Evolutionary conservation across 2,329 filamentous ascomycete species (phyloP), one percentile per base, ranked within the genome.

Genomic region (Ramularia endophylla): DNA sequence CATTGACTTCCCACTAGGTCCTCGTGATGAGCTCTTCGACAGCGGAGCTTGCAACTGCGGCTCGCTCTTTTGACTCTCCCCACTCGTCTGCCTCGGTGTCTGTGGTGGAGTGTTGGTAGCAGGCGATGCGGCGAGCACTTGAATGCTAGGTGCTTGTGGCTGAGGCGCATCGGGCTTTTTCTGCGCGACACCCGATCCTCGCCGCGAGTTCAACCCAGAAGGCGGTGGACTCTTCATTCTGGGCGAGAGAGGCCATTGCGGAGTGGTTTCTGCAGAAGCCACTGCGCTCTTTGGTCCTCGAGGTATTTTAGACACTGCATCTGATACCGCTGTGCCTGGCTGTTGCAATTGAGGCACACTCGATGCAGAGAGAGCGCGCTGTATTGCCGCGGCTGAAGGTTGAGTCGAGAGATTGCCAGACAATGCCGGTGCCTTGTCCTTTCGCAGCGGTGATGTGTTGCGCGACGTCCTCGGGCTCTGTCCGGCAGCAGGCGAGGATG

Each of bases 201-300:
- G 60, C 59, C 68, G 62, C 20, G 67, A 70, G 38, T 59, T 64
- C 3, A 64, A 62, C 39, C 59, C 56, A 27, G 68, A 60, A 9
- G 85, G 84, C 15, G 86, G 84, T 40, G 86, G 86, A 6, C 86
- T 57, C 60, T 82, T 84, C 50, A 92, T 63, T 48, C 85, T 77
- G 33, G 86, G 85, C 34, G 85, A 89, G 47, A 83, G 67, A 18
- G 86, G 84, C 85, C 85, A 90, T 64, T 82, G 77, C 48, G 79
- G 79, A 39, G 74, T 74, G 43, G 56, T 68, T 40, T 69, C 67
- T 35, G 66, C 65, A 41, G 60, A 61, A 15, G 62, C 64, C 29
- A 72, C 63, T 59, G 47, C 69, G 67, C 62, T 88, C 87, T 56
- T 82, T 75, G 11, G 83, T 13, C 39, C 43, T 27, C 53, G 78